Percentiles rank a stretch among this genome's conserved stretches.
Conservation (phyloP, 2,329 filamentous ascomycete species). For the Juglanconis oblonga region DNA sequence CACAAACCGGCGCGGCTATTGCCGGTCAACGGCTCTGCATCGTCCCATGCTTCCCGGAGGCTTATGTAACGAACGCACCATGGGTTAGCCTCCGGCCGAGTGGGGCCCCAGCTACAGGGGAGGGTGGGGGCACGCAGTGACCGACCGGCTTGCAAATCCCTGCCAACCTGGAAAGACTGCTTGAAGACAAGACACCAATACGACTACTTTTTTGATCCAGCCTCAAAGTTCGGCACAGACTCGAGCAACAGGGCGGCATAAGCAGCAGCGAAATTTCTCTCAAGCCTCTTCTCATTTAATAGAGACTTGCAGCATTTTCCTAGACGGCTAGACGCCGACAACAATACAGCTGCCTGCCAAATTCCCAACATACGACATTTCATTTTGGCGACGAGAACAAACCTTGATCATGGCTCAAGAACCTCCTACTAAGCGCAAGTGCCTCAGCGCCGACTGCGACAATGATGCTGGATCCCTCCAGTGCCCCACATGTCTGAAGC, state of each 20-base stretch:
- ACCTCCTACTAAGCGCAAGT: conserved; percentile 62
- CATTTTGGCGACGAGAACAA: not conserved
- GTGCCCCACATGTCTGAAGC: conserved; percentile 92
- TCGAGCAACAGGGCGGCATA: no score
- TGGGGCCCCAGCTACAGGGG: not conserved
- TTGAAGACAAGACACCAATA: not conserved
- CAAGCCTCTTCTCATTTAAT: no score
- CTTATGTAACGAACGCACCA: no score
- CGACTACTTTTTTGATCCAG: no score
- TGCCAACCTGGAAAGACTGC: not conserved
- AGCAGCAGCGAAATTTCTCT: not conserved
- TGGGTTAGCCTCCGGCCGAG: not conserved
- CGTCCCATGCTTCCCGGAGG: not conserved
- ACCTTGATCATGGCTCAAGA: conserved; percentile 45
- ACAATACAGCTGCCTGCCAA: not conserved
- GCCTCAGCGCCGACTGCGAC: conserved; percentile 76
- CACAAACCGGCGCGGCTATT: not conserved
- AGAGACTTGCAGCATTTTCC: no score
- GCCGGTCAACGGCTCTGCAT: not conserved
- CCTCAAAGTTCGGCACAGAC: no score
- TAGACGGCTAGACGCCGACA: no score
- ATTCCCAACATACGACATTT: not conserved
- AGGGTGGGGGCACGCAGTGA: no score
- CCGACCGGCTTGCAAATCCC: not conserved
- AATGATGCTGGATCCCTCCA: conserved; percentile 85